Evolutionary conservation across 768 basidiomycete species (phyloP), one percentile per base, ranked within the genome.

Genomic region (Tulasnella sp.): DNA sequence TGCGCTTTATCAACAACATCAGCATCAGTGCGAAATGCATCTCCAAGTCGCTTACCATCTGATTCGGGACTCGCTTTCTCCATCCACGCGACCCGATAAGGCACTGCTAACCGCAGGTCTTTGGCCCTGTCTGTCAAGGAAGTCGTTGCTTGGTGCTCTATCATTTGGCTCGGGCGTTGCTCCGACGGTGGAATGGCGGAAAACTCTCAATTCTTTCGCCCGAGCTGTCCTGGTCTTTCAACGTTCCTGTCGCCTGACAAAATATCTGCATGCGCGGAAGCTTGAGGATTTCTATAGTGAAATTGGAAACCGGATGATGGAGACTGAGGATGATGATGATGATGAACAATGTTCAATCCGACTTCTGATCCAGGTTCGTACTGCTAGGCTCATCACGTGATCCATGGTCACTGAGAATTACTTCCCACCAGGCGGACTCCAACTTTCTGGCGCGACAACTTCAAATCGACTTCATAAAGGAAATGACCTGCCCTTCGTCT

Each of bases 261-360:
- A 46, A 53, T 52, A 8, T 48, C 66, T 24, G 55, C 53, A 10
- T 43, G 54, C 1, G 53, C 57, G 6, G 31, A 55, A 12, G 63
- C 60, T 39, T 2, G 66, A 67, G 4, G 69, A 69, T 1, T 60
- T 70, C 8, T 56, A 40, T 27, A 61, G 20, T 37, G 65, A n/a
- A n/a, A n/a, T n/a, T n/a, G n/a, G n/a, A n/a, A n/a, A n/a, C n/a
- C n/a, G n/a, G n/a, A n/a, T n/a, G n/a, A 60, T 70, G 7, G 34
- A 35, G 12, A 19, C 12, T 12, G 34, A 19, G 19, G 34, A 10
- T 12, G 34, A 10, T 55, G 39, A 25, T 61, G 22, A 41, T 65
- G 67, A 68, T 57, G 61, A 65, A 1, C 71, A 72, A 43, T 74
- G n/a, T n/a, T n/a, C n/a, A n/a, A n/a, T n/a, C n/a, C n/a, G 71